phyloP scores from a whole-genome alignment of 1,139 yeast genomes.

The Diutina sp. region DNA sequence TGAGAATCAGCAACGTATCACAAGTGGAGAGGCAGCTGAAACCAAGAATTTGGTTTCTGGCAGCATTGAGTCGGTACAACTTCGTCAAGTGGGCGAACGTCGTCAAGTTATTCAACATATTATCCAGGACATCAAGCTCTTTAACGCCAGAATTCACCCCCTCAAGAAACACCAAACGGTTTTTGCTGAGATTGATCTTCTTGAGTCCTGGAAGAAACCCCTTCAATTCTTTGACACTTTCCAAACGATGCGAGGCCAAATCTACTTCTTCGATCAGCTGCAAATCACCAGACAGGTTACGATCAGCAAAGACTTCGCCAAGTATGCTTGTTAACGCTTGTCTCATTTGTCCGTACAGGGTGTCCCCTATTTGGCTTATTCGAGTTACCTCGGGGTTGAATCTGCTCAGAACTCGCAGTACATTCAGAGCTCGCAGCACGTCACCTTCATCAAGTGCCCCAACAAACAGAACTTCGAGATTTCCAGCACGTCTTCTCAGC shows the following conservation, averaged over 20 bases:
- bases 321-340: not conserved
- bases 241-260: not conserved
- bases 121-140: not conserved
- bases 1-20: slow-evolving; percentile 17
- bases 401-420: not conserved
- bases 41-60: not conserved
- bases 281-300: not conserved
- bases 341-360: not conserved
- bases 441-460: not conserved
- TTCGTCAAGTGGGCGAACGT: not conserved
- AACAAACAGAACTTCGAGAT: not conserved
- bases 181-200: not conserved
- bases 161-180: not conserved
- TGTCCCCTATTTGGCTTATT: not conserved
- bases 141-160: not conserved
- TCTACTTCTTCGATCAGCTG: not conserved
- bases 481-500: not conserved
- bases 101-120: not conserved
- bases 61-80: not conserved
- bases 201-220: not conserved
- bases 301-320: not conserved
- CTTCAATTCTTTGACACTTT: not conserved
- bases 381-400: not conserved
- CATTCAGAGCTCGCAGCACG: not conserved
- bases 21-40: not conserved